phyloP scores from a whole-genome alignment of 2,329 filamentous ascomycete genomes.

The Monosporascus cannonballus region DNA sequence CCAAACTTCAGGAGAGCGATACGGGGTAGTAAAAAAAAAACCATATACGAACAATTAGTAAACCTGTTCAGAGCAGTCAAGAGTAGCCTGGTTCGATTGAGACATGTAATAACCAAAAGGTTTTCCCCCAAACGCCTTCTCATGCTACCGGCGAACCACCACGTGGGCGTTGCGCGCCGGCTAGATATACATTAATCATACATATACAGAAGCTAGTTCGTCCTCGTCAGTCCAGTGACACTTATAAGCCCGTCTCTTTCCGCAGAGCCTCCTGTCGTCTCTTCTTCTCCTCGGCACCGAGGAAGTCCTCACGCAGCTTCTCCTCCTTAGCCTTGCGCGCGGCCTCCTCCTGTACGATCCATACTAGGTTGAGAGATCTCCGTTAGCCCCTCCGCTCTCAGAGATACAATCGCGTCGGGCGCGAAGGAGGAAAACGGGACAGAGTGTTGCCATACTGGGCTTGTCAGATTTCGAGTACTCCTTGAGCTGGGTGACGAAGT shows the following conservation, averaged over 20 bases:
- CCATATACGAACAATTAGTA: too few relatives aligned
- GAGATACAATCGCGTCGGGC: background rate
- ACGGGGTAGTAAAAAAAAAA: background rate
- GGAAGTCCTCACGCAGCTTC: slow-evolving; percentile 26
- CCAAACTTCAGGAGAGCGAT: slow-evolving; percentile 17
- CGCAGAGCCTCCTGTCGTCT: slow-evolving; percentile 35
- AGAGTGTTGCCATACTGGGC: slow-evolving; percentile 58
- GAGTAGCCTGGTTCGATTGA: background rate
- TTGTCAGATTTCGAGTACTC: slow-evolving; percentile 87
- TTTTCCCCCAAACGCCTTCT: background rate
- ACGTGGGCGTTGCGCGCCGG: background rate
- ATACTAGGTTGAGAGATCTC: slow-evolving; percentile 28
- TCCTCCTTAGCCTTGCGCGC: slow-evolving; percentile 29
- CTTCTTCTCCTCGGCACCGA: slow-evolving; percentile 30
- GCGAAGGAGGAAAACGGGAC: background rate
- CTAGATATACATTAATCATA: background rate
- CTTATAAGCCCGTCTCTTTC: slow-evolving; percentile 25
- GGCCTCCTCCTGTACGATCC: slow-evolving; percentile 37
- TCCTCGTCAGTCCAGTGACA: too few relatives aligned
- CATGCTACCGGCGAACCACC: background rate
- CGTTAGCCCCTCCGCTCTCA: slow-evolving; percentile 4
- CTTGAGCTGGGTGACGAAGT: slow-evolving; percentile 79
- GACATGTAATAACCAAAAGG: background rate
- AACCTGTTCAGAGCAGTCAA: background rate
- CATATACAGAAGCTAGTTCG: background rate